These are phyloP conservation scores for Porphyrellus cyaneotinctus DNA, from an alignment of 768 basidiomycete genomes.

Conservation along the genomic window DNA sequence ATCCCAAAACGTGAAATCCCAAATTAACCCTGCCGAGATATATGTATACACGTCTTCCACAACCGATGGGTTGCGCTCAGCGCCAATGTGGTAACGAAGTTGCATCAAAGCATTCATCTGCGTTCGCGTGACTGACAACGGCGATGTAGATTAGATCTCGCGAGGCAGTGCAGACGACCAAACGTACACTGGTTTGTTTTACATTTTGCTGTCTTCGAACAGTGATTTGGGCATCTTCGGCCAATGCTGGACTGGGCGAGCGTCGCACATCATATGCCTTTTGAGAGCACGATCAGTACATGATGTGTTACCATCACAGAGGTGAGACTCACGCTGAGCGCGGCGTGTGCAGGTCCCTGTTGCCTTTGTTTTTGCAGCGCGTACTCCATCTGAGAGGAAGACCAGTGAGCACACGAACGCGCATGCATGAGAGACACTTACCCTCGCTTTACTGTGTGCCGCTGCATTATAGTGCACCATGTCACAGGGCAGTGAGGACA, in stretches of 20 bases:
- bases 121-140: slow-evolving; percentile 27
- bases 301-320: slow-evolving; percentile 2
- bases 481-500: slow-evolving; percentile 29
- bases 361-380: slow-evolving; percentile 32
- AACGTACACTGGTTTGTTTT: slow-evolving; percentile 21
- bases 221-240: slow-evolving; percentile 32
- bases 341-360: slow-evolving; percentile 22
- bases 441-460: slow-evolving; percentile 30
- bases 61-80: slow-evolving; percentile 18
- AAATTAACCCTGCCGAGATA: slow-evolving; percentile 25
- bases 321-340: slow-evolving; percentile 21
- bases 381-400: slow-evolving; percentile 27
- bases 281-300: background rate
- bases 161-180: background rate
- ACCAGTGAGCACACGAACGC: slow-evolving; percentile 3
- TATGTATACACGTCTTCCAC: slow-evolving; percentile 12
- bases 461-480: slow-evolving; percentile 32
- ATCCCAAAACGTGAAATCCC: slow-evolving; percentile 15
- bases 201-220: slow-evolving; percentile 28
- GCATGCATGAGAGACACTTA: background rate
- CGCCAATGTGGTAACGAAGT: slow-evolving; percentile 16
- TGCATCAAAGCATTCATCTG: slow-evolving; percentile 21
- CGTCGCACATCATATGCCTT: slow-evolving; percentile 30
- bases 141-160: slow-evolving; percentile 10
- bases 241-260: slow-evolving; percentile 30